Percentiles rank a stretch among this genome's conserved stretches.
phyloP scores from a whole-genome alignment of 768 basidiomycete genomes.

The Mycena capillaripes region DNA sequence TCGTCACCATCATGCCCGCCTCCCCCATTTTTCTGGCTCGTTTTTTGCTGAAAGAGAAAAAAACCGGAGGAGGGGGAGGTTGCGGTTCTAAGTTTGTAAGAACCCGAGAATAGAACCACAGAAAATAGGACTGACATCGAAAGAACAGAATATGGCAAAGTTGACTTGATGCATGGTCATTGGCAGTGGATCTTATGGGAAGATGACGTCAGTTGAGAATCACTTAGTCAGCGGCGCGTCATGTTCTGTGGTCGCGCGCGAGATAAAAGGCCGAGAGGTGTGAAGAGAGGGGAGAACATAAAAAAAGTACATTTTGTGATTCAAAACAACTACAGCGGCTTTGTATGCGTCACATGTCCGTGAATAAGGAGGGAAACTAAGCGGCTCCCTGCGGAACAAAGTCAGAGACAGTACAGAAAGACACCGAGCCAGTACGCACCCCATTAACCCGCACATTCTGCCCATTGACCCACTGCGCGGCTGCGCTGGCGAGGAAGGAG shows the following conservation, averaged over 20 bases:
- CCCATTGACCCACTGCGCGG: constrained; percentile 70
- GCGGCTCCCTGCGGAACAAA: background rate
- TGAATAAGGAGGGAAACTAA: background rate
- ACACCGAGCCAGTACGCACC: constrained; percentile 51
- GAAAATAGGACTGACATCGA: background rate
- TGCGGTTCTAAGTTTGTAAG: background rate
- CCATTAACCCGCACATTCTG: constrained; percentile 72
- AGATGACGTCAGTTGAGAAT: background rate
- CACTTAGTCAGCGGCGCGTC: no score
- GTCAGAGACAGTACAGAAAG: background rate
- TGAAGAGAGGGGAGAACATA: no score
- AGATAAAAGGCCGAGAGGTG: no score
- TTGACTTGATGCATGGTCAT: background rate
- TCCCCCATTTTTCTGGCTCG: no score
- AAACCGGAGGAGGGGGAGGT: background rate
- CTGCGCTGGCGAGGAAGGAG: constrained; percentile 65
- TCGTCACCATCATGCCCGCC: no score
- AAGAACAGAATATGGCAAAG: background rate
- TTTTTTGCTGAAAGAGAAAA: no score
- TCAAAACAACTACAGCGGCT: background rate
- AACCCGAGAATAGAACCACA: background rate
- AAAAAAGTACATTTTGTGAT: background rate
- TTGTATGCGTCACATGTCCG: no score
- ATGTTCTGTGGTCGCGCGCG: no score
- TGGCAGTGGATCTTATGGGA: background rate